A percentile compares a stretch with the other conserved stretches of the same genome.
Conservation (phyloP, 805 yeast species). For the Starmerella bombicola region DNA sequence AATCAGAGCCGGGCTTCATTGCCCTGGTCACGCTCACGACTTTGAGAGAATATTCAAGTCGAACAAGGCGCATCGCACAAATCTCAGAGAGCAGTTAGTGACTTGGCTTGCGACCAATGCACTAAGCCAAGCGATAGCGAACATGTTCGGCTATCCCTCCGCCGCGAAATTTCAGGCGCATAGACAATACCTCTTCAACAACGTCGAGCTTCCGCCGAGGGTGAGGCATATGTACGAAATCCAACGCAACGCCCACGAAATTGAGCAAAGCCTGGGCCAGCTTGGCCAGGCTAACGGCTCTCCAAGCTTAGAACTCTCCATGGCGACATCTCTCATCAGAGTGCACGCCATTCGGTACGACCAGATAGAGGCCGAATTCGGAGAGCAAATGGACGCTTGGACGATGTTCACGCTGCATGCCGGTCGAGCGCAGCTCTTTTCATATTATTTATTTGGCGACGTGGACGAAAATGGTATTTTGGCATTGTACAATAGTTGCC, state of each 20-base stretch:
- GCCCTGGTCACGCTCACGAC: slow-evolving; percentile 50
- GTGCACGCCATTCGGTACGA: slow-evolving; percentile 61
- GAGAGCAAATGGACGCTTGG: slow-evolving; percentile 43
- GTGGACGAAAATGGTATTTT: slow-evolving; percentile 38
- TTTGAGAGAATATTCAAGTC: slow-evolving; percentile 37
- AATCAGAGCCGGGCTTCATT: slow-evolving; percentile 77
- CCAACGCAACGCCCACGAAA: slow-evolving; percentile 75
- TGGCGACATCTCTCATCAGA: slow-evolving; percentile 66
- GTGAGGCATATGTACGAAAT: slow-evolving; percentile 69
- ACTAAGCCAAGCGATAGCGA: slow-evolving; percentile 79
- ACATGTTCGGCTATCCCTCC: slow-evolving; percentile 90
- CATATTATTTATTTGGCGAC: slow-evolving; percentile 68
- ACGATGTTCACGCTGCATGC: slow-evolving; percentile 57
- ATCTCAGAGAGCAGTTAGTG: slow-evolving; percentile 54
- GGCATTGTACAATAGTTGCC: slow-evolving; percentile 66
- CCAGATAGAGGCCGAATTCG: slow-evolving; percentile 53
- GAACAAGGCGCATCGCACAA: slow-evolving; percentile 25
- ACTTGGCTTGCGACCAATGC: slow-evolving; percentile 94
- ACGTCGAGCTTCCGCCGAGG: slow-evolving; percentile 42
- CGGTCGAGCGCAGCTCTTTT: slow-evolving; percentile 67
- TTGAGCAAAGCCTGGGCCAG: slow-evolving; percentile 33
- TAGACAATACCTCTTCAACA: slow-evolving; percentile 25
- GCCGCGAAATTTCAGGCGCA: slow-evolving; percentile 67
- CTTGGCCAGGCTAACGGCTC: slow-evolving; percentile 12
- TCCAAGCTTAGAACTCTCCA: slow-evolving; percentile 41